Evolutionary conservation across 768 basidiomycete genomes (phyloP), one percentile per base, ranked within the genome.

Genomic region (Kondoa malvinella): DNA sequence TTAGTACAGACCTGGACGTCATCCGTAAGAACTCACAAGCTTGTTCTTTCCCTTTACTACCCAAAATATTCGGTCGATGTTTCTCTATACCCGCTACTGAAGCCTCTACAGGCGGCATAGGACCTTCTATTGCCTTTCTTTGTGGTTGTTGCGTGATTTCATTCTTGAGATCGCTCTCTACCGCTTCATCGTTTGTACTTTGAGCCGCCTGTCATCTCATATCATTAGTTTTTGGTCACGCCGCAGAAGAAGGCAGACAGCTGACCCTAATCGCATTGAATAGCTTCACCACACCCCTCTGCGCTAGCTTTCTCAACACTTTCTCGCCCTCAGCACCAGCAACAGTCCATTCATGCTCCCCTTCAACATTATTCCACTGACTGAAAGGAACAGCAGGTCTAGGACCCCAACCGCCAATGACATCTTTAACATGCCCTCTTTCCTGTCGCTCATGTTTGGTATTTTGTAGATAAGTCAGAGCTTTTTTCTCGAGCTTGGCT

Each of bases 401-500:
- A 17, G 73, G 34, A 0, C 57, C 69, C 74, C 74, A 74, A 0
- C 74, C 74, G 30, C 66, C 73, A n/a, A 75, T 75, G 3, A 75
- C 71, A 62, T 75, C 74, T n/a, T 65, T 56, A 33, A 75, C 72
- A 64, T 74, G 73, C 0, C 74, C 74, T 17, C 74, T 68, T 34
- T 69, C 70, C 56, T 70, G 62, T 57, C 71, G 69, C 34, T 70
- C 66, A 16, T 72, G 70, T 56, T 73, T 74, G n/a, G 70, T 73
- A 29, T 70, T 70, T 56, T 70, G 68, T 4, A 74, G 57, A 58
- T 71, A 69, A 31, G 58, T 66, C 25, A 67, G 66, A 16, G 73
- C 70, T 4, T 70, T 68, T 15, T 72, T 68, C 65, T 75, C 74
- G 65, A 75, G 73, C 1, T 83, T 71, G 73, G 79, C 64, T 27